Evolutionary conservation across 345 rosid genomes (phyloP).

Genomic region (Turnera subulata): DNA sequence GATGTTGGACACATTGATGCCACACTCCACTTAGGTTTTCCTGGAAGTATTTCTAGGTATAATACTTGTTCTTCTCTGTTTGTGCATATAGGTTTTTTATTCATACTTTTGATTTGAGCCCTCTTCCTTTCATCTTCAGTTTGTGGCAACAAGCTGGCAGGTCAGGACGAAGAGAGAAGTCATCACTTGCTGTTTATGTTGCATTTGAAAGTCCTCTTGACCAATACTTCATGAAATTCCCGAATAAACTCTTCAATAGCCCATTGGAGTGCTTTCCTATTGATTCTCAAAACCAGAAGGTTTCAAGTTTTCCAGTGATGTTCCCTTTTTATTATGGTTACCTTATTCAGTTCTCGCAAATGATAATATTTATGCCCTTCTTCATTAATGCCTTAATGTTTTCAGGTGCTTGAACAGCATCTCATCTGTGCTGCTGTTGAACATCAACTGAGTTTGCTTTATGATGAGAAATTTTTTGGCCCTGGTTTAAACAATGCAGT

Average conservation of each 20-base stretch:
- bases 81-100: conserved; percentile 4
- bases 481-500: conserved; percentile 48
- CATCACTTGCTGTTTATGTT: conserved; percentile 84
- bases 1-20: conserved; percentile 96
- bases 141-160: conserved; percentile 98
- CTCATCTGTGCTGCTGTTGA: conserved; percentile 83
- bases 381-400: conserved; percentile 16
- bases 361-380: conserved; percentile 13
- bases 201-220: conserved; percentile 85
- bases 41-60: conserved; percentile 94
- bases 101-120: conserved; percentile 15
- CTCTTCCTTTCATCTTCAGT: conserved; percentile 39
- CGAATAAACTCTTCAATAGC: conserved; percentile 69
- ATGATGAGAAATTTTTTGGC: conserved; percentile 78
- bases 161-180: conserved; percentile 85
- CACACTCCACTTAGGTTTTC: conserved; percentile 93
- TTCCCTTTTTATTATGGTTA: conserved; percentile 5
- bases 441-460: conserved; percentile 63
- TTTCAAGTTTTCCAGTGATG: conserved; percentile 22
- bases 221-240: conserved; percentile 87
- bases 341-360: conserved; percentile 8
- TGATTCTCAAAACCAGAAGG: conserved; percentile 85
- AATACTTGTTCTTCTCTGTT: conserved; percentile 17
- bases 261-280: conserved; percentile 84
- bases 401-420: conserved; percentile 91